These are phyloP conservation scores for Cubamyces sp. DNA, from an alignment of 768 basidiomycete species.

Conservation along the genomic window DNA sequence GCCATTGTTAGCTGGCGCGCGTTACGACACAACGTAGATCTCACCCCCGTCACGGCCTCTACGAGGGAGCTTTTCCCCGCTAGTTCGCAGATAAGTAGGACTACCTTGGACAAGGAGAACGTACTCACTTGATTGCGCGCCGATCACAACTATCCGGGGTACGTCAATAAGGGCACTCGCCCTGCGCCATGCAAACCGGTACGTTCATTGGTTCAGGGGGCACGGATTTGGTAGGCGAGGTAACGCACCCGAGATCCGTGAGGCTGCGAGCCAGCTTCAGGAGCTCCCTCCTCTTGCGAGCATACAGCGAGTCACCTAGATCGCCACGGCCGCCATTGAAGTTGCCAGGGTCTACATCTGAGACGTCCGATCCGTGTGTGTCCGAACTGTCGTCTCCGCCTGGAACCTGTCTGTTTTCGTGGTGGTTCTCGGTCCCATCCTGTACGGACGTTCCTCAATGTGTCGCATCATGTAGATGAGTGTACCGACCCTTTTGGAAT, in stretches of 20 bases:
- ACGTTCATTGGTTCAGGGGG: conserved; percentile 4
- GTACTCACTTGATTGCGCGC: conserved; percentile 54
- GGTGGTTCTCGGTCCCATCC: too few relatives aligned
- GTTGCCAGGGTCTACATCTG: neutral
- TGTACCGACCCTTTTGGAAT: too few relatives aligned
- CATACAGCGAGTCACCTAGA: conserved; percentile 43
- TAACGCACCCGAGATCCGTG: conserved; percentile 43
- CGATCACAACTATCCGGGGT: conserved; percentile 60
- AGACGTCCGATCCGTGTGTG: too few relatives aligned
- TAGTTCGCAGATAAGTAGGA: conserved; percentile 28
- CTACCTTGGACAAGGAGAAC: neutral
- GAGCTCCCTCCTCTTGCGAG: conserved; percentile 42
- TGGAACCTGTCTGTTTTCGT: too few relatives aligned
- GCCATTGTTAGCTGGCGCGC: neutral
- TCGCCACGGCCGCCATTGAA: too few relatives aligned
- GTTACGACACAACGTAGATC: conserved; percentile 21
- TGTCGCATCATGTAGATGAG: too few relatives aligned
- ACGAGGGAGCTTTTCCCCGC: conserved; percentile 66
- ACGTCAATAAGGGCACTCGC: conserved; percentile 45
- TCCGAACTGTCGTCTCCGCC: too few relatives aligned
- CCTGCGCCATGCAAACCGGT: conserved; percentile 31
- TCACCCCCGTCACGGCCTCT: conserved; percentile 58
- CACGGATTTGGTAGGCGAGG: conserved; percentile 1
- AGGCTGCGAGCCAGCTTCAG: conserved; percentile 45
- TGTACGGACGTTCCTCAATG: too few relatives aligned